Evolutionary conservation across 2,329 filamentous ascomycete species (phyloP).

Genomic region (Botrytis aclada): DNA sequence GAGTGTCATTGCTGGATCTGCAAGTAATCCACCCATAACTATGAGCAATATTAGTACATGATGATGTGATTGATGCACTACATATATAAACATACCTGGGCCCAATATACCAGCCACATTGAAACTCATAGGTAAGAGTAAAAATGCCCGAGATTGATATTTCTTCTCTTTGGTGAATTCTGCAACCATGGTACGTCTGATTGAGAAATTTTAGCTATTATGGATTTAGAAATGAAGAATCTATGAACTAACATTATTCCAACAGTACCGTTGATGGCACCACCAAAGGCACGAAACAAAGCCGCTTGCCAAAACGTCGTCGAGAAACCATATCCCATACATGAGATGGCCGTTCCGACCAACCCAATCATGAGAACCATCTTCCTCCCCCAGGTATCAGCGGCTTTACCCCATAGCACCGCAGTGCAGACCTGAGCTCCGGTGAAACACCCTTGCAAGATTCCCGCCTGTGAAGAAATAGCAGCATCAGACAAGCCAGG

Average conservation of each 20-base stretch:
- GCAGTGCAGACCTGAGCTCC: slow-evolving; percentile 80
- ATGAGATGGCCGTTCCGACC: slow-evolving; percentile 59
- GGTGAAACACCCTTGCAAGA: slow-evolving; percentile 76
- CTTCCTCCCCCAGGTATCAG: slow-evolving; percentile 68
- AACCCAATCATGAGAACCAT: slow-evolving; percentile 76
- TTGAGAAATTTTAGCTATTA: neutral
- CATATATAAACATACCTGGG: slow-evolving; percentile 51
- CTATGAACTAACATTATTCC: slow-evolving; percentile 63
- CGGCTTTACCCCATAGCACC: slow-evolving; percentile 74
- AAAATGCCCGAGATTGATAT: slow-evolving; percentile 46
- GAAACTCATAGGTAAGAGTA: slow-evolving; percentile 59
- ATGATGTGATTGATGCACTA: neutral
- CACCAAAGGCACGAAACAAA: slow-evolving; percentile 68
- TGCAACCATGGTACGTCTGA: slow-evolving; percentile 65
- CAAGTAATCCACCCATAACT: slow-evolving; percentile 43
- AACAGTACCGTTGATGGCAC: slow-evolving; percentile 71
- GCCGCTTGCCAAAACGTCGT: slow-evolving; percentile 68
- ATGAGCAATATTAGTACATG: slow-evolving; percentile 14
- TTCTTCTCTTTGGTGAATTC: slow-evolving; percentile 69
- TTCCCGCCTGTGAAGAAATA: slow-evolving; percentile 73
- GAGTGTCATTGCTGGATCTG: slow-evolving; percentile 41
- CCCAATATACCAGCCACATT: slow-evolving; percentile 51
- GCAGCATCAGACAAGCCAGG: slow-evolving; percentile 53
- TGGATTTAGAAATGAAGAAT: neutral
- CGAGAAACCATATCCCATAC: slow-evolving; percentile 66